Percentiles rank a stretch among this genome's conserved stretches.
Conservation (phyloP, 169 alveolate species). For the Miamiensis avidus region DNA sequence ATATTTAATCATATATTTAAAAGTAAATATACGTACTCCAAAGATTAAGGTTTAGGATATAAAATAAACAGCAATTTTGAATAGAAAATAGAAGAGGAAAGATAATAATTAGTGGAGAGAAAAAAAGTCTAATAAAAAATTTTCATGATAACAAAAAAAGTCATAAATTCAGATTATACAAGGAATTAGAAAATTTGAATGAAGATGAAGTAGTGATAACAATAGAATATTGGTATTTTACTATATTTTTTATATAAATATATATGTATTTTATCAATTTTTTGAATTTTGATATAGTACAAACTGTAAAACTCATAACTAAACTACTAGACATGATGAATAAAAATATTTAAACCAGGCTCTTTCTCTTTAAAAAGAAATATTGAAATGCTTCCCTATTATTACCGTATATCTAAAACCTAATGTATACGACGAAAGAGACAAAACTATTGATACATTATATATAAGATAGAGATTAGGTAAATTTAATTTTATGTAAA, state of each 20-base stretch:
- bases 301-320: conserved; percentile 38
- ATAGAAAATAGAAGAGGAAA: not conserved
- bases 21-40: not conserved
- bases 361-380: conserved; percentile 27
- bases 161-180: conserved; percentile 24
- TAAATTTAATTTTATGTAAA: too few relatives aligned
- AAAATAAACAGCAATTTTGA: not conserved
- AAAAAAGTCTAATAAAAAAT: too few relatives aligned
- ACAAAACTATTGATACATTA: conserved; percentile 33
- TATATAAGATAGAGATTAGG: conserved; percentile 38
- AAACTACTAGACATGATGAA: conserved; percentile 45
- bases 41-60: not conserved
- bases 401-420: conserved; percentile 42
- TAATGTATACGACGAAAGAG: conserved; percentile 33
- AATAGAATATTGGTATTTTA: conserved; percentile 43
- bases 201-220: conserved; percentile 44
- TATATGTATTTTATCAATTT: not conserved
- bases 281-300: conserved; percentile 19
- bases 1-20: too few relatives aligned
- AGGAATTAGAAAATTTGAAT: conserved; percentile 29
- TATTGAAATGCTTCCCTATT: conserved; percentile 24
- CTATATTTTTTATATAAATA: not conserved
- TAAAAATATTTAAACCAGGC: conserved; percentile 25
- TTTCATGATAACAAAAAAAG: not conserved
- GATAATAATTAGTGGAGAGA: not conserved